Base-by-base conservation (phyloP, 768 basidiomycete genomes). In the Podaxis sp. region DNA sequence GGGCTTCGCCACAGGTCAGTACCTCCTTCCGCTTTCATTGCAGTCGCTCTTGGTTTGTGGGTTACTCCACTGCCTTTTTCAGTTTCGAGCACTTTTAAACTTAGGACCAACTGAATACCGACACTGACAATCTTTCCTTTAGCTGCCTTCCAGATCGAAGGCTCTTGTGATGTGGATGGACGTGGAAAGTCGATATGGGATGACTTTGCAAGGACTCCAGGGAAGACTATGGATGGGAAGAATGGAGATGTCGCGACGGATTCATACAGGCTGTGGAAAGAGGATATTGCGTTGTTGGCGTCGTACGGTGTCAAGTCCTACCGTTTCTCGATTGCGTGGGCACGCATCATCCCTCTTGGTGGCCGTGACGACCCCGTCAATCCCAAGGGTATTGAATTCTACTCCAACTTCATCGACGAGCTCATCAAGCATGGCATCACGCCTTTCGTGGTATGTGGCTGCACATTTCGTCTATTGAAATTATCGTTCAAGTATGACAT, bases 61-160 rank as follows among this genome's bases (percentile, higher is more conserved):
- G 40, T 12, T 36, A 22, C n/a, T 28, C 20, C 5, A 54, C 40
- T 40, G 33, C 51, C 28, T 40, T 33, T 33, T 33, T 59, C 28
- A 24, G 46, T 62, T 55, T 50, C 28, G 17, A 62, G 11, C 49
- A 46, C 28, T 46, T 24, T 61, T 38, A 46, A 56, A 58, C 60
- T 64, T 17, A 36, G 44, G 50, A 44, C 50, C 36, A 15, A 41
- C 49, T 28, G 41, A 58, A 37, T 52, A 38, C 57, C 63, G 38
- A 62, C 51, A 41, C 44, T 48, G 17, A 55, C 36, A 4, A 58
- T 58, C 67, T 54, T 64, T 22, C 62, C 30, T 59, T 63, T 52
- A 83, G 91, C 89, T 24, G 76, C 82, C 62, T 90, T 90, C 73
- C 89, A 91, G 76, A 86, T 90, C 59, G 90, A 91, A 72, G 90